Evolutionary conservation across 768 basidiomycete species (phyloP).

Genomic region (Coprinopsis marcescibilis): DNA sequence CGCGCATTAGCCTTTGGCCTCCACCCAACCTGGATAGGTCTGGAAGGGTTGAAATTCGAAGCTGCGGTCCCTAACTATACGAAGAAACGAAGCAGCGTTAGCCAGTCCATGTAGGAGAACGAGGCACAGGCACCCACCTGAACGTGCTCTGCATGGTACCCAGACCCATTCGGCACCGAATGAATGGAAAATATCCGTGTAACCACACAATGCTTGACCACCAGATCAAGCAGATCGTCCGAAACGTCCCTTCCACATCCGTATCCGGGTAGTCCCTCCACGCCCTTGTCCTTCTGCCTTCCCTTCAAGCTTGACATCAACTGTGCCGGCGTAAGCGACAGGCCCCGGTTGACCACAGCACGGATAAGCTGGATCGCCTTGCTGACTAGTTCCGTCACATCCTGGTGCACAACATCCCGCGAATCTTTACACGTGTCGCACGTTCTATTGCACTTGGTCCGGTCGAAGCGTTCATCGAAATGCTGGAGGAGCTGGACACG

Average conservation of each 20-base stretch:
- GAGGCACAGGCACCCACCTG: background rate
- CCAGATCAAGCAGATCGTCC: slow-evolving; percentile 1
- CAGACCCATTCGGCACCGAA: background rate
- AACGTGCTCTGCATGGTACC: background rate
- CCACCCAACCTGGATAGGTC: no score
- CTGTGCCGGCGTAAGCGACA: background rate
- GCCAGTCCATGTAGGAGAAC: no score
- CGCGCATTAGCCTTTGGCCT: background rate
- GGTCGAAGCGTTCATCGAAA: slow-evolving; percentile 79
- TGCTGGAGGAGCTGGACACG: slow-evolving; percentile 83
- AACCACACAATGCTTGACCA: slow-evolving; percentile 1
- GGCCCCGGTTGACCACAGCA: background rate
- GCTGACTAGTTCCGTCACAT: slow-evolving; percentile 57
- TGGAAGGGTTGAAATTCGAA: no score
- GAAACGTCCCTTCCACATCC: background rate
- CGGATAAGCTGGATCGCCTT: slow-evolving; percentile 52
- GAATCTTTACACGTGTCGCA: slow-evolving; percentile 82
- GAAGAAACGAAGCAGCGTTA: no score
- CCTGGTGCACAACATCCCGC: slow-evolving; percentile 37
- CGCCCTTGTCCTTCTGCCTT: background rate
- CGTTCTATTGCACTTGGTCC: slow-evolving; percentile 51
- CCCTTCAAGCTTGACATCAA: slow-evolving; percentile 1
- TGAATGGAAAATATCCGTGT: background rate
- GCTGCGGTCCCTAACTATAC: no score
- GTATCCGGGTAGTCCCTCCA: slow-evolving; percentile 1